A percentile compares a stretch with the other conserved stretches of the same genome.
phyloP scores from a whole-genome alignment of 2,329 filamentous ascomycete genomes.

The Calonectria hongkongensis region DNA sequence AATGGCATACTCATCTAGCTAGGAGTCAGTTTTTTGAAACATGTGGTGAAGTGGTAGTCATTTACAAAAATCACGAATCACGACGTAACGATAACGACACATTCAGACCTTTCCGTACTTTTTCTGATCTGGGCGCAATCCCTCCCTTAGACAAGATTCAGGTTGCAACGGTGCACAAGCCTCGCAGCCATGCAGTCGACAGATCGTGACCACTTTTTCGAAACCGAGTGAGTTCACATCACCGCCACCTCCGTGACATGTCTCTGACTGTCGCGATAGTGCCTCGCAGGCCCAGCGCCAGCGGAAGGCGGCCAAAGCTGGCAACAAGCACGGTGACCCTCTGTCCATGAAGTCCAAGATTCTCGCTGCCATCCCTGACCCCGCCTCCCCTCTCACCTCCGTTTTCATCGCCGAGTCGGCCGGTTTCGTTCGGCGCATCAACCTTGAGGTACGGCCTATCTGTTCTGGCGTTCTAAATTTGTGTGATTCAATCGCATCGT shows the following conservation, averaged over 20 bases:
- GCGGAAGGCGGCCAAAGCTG: constrained; percentile 81
- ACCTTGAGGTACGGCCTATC: constrained; percentile 78
- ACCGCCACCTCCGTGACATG: background rate
- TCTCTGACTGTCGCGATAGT: constrained; percentile 57
- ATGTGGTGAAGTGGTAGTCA: background rate
- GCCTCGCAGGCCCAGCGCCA: constrained; percentile 68
- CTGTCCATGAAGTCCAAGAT: constrained; percentile 90
- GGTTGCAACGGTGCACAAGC: background rate
- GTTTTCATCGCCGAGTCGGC: constrained; percentile 91
- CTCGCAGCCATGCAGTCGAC: constrained; percentile 76
- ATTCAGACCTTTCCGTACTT: background rate
- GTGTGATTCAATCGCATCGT: background rate
- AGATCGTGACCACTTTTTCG: constrained; percentile 90
- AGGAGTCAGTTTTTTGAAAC: constrained; percentile 22
- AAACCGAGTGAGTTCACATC: constrained; percentile 82
- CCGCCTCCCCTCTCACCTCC: constrained; percentile 72
- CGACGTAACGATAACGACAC: background rate
- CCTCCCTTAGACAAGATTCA: constrained; percentile 5
- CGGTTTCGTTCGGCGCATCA: constrained; percentile 84
- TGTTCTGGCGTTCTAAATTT: background rate
- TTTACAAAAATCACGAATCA: constrained; percentile 20
- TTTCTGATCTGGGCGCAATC: background rate
- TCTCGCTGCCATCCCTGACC: constrained; percentile 82
- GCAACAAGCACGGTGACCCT: constrained; percentile 88
- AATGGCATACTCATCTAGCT: constrained; percentile 30